Conservation (phyloP, 352 stramenopile species). For the Globisporangium mamillatum region DNA sequence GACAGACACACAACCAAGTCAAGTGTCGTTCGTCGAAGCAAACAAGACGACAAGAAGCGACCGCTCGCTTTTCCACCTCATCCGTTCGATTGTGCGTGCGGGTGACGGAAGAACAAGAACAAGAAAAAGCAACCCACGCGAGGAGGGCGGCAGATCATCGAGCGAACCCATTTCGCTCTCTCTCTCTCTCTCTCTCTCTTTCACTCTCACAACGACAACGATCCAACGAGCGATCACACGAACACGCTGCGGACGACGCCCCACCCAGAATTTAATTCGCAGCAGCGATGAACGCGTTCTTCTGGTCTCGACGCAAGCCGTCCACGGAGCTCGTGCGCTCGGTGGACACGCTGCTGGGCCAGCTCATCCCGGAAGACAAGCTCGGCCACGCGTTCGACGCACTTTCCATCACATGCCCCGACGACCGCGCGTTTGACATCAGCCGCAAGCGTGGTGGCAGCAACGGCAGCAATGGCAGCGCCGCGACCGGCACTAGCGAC, state of each 20-base stretch:
- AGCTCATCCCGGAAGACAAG: constrained; percentile 61
- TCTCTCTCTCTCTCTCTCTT: not conserved
- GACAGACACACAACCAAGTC: not conserved
- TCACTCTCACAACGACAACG: not conserved
- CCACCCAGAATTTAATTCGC: constrained; percentile 9
- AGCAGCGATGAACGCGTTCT: constrained; percentile 67
- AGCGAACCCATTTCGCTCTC: constrained; percentile 11
- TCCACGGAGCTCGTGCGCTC: constrained; percentile 73
- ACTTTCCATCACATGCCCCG: constrained; percentile 32
- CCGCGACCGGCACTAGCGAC: not conserved
- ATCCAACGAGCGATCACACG: constrained; percentile 7
- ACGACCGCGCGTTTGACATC: constrained; percentile 25
- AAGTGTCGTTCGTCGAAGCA: not conserved
- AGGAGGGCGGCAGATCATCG: not conserved
- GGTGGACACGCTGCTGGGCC: constrained; percentile 54
- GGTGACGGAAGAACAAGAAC: not conserved
- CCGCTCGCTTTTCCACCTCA: not conserved
- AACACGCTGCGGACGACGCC: not conserved
- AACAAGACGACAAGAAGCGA: not conserved
- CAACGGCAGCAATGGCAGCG: constrained; percentile 4
- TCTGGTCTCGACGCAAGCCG: constrained; percentile 70
- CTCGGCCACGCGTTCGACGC: constrained; percentile 49
- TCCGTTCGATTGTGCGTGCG: not conserved
- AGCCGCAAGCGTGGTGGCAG: constrained; percentile 22
- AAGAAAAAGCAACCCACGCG: not conserved